Base-by-base conservation (phyloP, 768 basidiomycete species). In the Panus rudis region DNA sequence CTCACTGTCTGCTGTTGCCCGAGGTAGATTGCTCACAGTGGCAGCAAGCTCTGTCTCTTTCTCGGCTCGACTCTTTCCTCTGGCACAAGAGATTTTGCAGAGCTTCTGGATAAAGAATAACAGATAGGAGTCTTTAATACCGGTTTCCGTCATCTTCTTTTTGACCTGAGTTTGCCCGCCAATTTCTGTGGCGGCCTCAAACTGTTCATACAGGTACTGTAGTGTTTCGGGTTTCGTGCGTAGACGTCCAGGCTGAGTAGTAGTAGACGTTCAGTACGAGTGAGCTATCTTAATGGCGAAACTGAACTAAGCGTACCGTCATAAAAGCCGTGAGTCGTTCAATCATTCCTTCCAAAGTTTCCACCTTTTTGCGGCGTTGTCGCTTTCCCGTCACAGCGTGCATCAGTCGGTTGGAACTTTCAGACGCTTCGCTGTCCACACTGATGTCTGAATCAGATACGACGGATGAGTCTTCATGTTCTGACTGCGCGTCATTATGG, bases 61-160 rank as follows among this genome's bases (percentile, higher is more conserved):
- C 59, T 57, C 8, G n/a, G n/a, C n/a, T n/a, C n/a, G n/a, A n/a
- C n/a, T n/a, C n/a, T n/a, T n/a, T n/a, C n/a, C n/a, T n/a, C n/a
- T n/a, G n/a, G n/a, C n/a, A n/a, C n/a, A n/a, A 8, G 8, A n/a
- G 16, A 6, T n/a, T n/a, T n/a, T 6, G 16, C 7, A 1, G 0
- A 62, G 12, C 20, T 40, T 34, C 1, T 65, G 53, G 1, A 63
- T 5, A 34, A 64, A 65, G 16, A 42, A 26, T 1, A 49, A 43
- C 31, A 60, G 63, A 40, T 56, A 60, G 5, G 57, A 60, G 38
- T 68, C 67, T 46, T 68, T 66, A 27, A 65, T 46, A 0, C 66
- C 66, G 0, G 54, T 40, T 2, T 53, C 47, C 13, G 64, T 68
- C 5, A 48, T 46, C n/a, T n/a, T n/a, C 28, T 30, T 30, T 30